Conservation (phyloP, 768 basidiomycete species). For the Lactarius sp. region DNA sequence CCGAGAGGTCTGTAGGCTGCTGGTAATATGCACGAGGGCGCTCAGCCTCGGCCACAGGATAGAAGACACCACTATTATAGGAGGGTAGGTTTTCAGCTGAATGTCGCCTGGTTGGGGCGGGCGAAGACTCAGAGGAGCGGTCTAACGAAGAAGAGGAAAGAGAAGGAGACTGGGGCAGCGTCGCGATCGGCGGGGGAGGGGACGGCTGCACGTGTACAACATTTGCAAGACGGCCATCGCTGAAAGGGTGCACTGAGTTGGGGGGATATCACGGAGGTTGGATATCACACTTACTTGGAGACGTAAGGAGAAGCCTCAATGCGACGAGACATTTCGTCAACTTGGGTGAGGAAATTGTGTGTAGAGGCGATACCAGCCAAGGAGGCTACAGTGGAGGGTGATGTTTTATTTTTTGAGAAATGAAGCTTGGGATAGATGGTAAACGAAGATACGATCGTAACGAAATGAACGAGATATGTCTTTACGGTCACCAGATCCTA, state of each 20-base stretch:
- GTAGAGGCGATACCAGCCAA: background rate
- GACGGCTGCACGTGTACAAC: constrained; percentile 35
- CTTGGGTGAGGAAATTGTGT: background rate
- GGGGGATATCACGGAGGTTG: constrained; percentile 18
- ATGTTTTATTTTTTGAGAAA: background rate
- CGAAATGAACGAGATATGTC: constrained; percentile 14
- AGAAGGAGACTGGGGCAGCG: constrained; percentile 55
- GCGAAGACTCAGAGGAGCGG: constrained; percentile 54
- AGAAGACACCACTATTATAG: constrained; percentile 32
- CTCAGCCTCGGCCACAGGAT: constrained; percentile 19
- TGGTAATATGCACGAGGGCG: constrained; percentile 22
- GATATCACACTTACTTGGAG: constrained; percentile 28
- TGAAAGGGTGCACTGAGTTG: constrained; percentile 32
- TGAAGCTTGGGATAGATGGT: background rate
- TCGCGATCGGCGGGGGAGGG: constrained; percentile 44
- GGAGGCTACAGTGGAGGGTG: background rate
- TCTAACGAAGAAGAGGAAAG: constrained; percentile 55
- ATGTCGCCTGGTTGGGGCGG: constrained; percentile 44
- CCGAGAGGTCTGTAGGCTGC: constrained; percentile 5
- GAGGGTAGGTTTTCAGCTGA: constrained; percentile 35
- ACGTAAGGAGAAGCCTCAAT: constrained; percentile 36
- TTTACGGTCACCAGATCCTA: constrained; percentile 19
- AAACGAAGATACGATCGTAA: constrained; percentile 14
- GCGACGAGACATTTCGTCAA: constrained; percentile 46
- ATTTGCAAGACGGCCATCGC: constrained; percentile 41